Evolutionary conservation across 768 basidiomycete genomes (phyloP).

Genomic region (Wakefieldia striispora): DNA sequence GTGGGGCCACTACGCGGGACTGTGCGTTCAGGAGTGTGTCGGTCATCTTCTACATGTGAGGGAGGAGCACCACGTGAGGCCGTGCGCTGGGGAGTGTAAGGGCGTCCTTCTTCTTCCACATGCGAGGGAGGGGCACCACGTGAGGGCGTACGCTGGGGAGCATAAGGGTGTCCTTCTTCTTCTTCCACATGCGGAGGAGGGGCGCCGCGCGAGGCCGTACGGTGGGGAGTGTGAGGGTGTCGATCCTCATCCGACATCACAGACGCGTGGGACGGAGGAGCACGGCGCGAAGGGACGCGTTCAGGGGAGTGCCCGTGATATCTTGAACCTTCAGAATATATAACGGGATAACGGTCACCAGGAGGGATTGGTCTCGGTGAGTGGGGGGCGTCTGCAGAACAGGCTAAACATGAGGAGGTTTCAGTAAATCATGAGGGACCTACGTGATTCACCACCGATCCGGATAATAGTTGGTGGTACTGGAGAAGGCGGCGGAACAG

Average conservation of each 20-base stretch:
- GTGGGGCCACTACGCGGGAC: too few species aligned
- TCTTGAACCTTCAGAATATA: slow-evolving; percentile 7
- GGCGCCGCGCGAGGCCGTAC: slow-evolving; percentile 9
- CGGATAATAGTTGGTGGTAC: slow-evolving; percentile 30
- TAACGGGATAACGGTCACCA: slow-evolving; percentile 14
- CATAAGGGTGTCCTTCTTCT: background rate
- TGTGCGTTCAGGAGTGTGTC: too few species aligned
- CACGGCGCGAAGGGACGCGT: slow-evolving; percentile 17
- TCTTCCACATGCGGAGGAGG: background rate
- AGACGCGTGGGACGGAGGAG: slow-evolving; percentile 7
- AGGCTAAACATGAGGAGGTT: slow-evolving; percentile 2
- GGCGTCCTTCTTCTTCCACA: slow-evolving; percentile 22
- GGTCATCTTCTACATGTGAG: too few species aligned
- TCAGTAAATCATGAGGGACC: background rate
- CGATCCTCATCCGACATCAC: background rate
- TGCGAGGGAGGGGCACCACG: slow-evolving; percentile 15
- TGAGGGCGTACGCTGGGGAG: slow-evolving; percentile 11
- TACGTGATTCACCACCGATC: slow-evolving; percentile 24
- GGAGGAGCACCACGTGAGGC: too few species aligned
- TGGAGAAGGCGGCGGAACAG: slow-evolving; percentile 19
- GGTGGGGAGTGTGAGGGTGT: slow-evolving; percentile 8
- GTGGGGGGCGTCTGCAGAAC: slow-evolving; percentile 15
- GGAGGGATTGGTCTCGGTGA: slow-evolving; percentile 12
- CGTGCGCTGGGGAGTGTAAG: background rate
- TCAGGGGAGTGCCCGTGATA: slow-evolving; percentile 4